Conservation (phyloP, 352 stramenopile genomes). For the Aphanomyces stellatus region DNA sequence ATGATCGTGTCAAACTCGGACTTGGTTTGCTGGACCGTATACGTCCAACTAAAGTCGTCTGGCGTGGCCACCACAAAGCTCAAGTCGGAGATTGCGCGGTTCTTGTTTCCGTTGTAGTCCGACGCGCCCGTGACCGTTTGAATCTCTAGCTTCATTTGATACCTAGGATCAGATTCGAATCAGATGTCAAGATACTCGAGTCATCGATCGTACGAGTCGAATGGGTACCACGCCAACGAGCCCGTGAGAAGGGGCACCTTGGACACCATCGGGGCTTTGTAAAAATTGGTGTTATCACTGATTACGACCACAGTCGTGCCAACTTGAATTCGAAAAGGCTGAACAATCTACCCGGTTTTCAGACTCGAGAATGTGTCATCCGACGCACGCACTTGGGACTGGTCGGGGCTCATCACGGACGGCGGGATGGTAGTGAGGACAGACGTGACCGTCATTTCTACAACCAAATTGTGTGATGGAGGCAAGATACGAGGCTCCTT, state of each 20-base stretch:
- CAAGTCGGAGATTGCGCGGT: not conserved
- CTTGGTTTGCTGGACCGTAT: not conserved
- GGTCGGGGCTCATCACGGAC: not conserved
- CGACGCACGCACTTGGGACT: not conserved
- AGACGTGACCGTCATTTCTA: not conserved
- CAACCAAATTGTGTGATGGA: not conserved
- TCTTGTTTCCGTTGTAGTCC: not conserved
- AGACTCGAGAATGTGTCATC: not conserved
- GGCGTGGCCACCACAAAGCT: not conserved
- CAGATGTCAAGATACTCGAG: no score
- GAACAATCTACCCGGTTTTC: not conserved
- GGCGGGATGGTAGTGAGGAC: not conserved
- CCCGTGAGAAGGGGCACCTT: constrained; percentile 1
- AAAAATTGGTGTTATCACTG: not conserved
- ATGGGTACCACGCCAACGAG: not conserved
- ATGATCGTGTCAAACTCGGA: not conserved
- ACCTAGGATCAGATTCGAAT: no score
- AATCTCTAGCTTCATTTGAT: constrained; percentile 3
- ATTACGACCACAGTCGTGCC: not conserved
- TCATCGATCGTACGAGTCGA: not conserved
- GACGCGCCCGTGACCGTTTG: constrained; percentile 1
- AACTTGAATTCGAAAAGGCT: not conserved
- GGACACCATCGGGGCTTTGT: not conserved
- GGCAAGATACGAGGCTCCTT: not conserved
- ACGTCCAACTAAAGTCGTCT: constrained; percentile 10